Evolutionary conservation across 2,329 filamentous ascomycete species (phyloP).

Genomic region (Akanthomyces lecanii): DNA sequence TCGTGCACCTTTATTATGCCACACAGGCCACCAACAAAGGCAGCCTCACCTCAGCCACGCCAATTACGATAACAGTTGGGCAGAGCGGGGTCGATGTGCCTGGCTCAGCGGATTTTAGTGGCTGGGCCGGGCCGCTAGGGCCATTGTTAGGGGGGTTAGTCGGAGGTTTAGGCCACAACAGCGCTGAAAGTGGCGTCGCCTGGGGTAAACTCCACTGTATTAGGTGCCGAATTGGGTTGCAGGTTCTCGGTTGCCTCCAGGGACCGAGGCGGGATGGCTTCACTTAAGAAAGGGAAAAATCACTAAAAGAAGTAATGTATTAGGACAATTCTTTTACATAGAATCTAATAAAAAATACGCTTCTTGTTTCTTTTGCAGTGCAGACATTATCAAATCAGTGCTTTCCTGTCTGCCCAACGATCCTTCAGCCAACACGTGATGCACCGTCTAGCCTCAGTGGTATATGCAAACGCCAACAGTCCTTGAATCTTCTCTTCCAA

Average conservation of each 20-base stretch:
- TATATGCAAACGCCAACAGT: no score
- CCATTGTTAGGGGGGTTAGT: no score
- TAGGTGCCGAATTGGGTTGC: neutral
- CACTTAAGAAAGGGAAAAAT: no score
- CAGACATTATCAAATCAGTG: no score
- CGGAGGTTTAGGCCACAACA: neutral
- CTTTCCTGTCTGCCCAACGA: no score
- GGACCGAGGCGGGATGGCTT: no score
- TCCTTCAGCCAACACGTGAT: neutral
- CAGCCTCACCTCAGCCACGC: conserved; percentile 7
- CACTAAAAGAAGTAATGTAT: no score
- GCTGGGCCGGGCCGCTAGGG: neutral
- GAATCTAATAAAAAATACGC: no score
- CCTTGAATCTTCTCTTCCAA: no score
- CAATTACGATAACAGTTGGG: neutral
- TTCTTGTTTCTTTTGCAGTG: neutral
- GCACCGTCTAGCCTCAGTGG: no score
- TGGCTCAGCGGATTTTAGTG: neutral
- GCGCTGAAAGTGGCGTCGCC: neutral
- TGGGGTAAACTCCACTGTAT: conserved; percentile 10
- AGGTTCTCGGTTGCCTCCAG: neutral
- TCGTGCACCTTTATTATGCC: conserved; percentile 30
- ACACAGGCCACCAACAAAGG: neutral
- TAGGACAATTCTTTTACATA: neutral
- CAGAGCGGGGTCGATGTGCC: neutral